Evolutionary conservation across 1,284 basidiomycete species (phyloP), one percentile per base, ranked within the genome.

Genomic region (Coniferiporia sulphurascens): DNA sequence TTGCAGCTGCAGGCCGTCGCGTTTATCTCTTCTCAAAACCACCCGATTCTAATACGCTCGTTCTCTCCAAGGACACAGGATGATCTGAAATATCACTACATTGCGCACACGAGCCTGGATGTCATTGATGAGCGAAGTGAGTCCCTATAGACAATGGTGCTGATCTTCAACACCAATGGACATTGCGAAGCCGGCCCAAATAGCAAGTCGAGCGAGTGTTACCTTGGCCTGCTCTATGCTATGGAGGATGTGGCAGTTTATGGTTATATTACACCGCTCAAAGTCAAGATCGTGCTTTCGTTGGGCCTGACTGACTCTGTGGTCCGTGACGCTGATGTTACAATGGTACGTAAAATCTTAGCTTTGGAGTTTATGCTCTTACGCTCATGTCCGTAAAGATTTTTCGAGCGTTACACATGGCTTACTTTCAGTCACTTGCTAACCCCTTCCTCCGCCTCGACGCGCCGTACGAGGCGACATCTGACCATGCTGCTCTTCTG

Each of bases 201-300:
- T 17, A 75, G 77, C 55, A 89, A 90, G 71, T 73, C 79, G 17
- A 76, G 76, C 4, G 89, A 91, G 45, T 86, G 87, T 69, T 92
- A 91, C 67, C 78, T 91, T 53, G 89, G 89, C 7, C 75, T 92
- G 58, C 70, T 92, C 34, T 91, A 90, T 69, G 80, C 85, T 27
- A 85, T 92, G 78, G 90, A 92, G 70, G 89, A 91, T 65, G 82
- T 89, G 45, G 88, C 87, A 1, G 88, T 90, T 7, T 91, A 92
- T 70, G 90, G 89, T 17, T 92, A 90, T 71, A 82, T 92, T 57
- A 91, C 90, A 9, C 88, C 90, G 5, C 73, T 89, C 65, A 89
- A 86, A 68, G 80, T 91, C 65, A 91, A 91, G 74, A 91, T 92
- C 67, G 79, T 92, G 62, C 70, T 91, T 52, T 86, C 86, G 1